Percentiles rank a stretch among this genome's conserved stretches.
phyloP scores from a whole-genome alignment of 352 stramenopile species.

The Pythium periplocum region DNA sequence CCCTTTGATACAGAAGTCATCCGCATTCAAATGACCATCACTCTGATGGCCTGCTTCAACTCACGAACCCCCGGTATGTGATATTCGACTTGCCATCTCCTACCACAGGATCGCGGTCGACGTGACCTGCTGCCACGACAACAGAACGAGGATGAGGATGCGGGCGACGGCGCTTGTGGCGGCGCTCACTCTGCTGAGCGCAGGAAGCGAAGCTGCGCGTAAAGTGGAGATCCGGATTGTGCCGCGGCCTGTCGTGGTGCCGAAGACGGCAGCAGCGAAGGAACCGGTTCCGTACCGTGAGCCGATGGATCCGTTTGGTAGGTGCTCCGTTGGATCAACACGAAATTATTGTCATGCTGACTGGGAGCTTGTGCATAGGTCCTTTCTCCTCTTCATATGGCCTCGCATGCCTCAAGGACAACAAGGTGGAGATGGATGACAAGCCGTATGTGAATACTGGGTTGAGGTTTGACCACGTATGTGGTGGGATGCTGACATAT shows the following conservation, averaged over 20 bases:
- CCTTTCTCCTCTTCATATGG: slow-evolving; percentile 33
- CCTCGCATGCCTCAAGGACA: slow-evolving; percentile 39
- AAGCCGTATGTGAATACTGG: slow-evolving; percentile 26
- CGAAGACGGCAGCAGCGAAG: slow-evolving; percentile 7
- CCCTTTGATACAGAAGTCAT: neutral
- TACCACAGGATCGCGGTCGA: neutral
- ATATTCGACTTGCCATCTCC: no score
- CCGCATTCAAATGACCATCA: slow-evolving; percentile 2
- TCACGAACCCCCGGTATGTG: no score
- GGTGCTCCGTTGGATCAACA: slow-evolving; percentile 17
- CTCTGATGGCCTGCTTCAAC: neutral
- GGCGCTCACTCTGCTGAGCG: slow-evolving; percentile 9
- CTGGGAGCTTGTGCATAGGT: slow-evolving; percentile 10
- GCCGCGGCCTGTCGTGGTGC: slow-evolving; percentile 20
- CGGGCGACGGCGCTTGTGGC: slow-evolving; percentile 9
- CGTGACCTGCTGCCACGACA: neutral
- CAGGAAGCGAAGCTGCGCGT: slow-evolving; percentile 3
- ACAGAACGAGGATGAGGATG: slow-evolving; percentile 3
- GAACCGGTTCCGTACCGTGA: slow-evolving; percentile 42
- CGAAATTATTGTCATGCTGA: neutral
- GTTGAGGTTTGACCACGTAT: no score
- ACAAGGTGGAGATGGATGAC: slow-evolving; percentile 29
- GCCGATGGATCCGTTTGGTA: slow-evolving; percentile 33
- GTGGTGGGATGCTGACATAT: neutral
- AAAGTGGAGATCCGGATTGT: slow-evolving; percentile 66